Evolutionary conservation across 176 grass and related monocot genomes (phyloP).

Genomic region (Echinochloa phyllopogon): DNA sequence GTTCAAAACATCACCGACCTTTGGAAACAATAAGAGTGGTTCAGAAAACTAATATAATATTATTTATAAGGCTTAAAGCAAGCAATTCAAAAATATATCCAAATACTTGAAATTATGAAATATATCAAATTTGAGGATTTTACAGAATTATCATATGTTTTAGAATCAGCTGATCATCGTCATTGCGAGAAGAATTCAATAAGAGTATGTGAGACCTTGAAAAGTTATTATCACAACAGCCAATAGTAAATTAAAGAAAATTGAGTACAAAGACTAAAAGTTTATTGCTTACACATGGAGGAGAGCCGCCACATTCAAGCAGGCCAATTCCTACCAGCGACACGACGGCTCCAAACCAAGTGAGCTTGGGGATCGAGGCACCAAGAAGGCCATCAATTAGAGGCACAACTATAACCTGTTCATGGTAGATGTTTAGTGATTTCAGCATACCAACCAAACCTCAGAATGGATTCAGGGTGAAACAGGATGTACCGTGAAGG

Average conservation of each 20-base stretch:
- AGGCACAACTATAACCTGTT: constrained; percentile 89
- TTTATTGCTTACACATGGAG: constrained; percentile 76
- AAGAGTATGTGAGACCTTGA: background rate
- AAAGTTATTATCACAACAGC: background rate
- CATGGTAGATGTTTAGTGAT: constrained; percentile 26
- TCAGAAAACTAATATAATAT: background rate
- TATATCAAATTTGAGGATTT: background rate
- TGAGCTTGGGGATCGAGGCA: constrained; percentile 63
- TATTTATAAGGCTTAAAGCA: background rate
- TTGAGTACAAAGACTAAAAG: background rate
- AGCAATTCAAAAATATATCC: background rate
- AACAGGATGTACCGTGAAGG: constrained; percentile 70
- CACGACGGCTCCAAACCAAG: constrained; percentile 73
- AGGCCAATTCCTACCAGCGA: constrained; percentile 74
- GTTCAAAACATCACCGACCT: constrained; percentile 85
- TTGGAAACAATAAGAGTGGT: constrained; percentile 20
- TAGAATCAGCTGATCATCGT: background rate
- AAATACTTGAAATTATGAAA: background rate
- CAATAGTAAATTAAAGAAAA: constrained; percentile 14
- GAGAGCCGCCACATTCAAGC: constrained; percentile 78
- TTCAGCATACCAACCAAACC: background rate
- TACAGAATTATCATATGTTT: background rate
- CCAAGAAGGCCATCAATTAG: constrained; percentile 87
- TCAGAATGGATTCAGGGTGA: background rate
- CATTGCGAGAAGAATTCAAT: background rate